A percentile compares a stretch with the other conserved stretches of the same genome.
These are phyloP conservation scores for Ophiocordyceps camponoti-saundersi DNA, from an alignment of 2,329 filamentous ascomycete genomes.

Conservation along the genomic window DNA sequence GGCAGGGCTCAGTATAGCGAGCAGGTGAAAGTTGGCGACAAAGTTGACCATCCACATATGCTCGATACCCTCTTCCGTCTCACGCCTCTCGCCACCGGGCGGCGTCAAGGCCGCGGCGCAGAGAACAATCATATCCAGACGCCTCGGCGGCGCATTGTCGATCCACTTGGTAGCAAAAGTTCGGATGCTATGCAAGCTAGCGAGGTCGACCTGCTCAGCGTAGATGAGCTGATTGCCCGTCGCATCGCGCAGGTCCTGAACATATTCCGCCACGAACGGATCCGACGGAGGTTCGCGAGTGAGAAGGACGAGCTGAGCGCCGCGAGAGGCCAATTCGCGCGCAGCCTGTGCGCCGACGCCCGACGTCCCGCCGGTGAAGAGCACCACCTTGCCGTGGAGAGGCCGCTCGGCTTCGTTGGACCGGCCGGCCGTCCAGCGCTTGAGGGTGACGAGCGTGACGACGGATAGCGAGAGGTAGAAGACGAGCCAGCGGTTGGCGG, in stretches of 20 bases:
- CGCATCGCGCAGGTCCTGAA: constrained; percentile 65
- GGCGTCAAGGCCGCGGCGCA: constrained; percentile 68
- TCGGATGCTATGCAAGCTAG: constrained; percentile 77
- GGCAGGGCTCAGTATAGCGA: constrained; percentile 81
- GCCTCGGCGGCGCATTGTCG: constrained; percentile 76
- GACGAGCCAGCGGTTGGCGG: constrained; percentile 24
- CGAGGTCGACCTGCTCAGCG: constrained; percentile 83
- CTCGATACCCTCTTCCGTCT: constrained; percentile 69
- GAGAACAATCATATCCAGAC: constrained; percentile 80
- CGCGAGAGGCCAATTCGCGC: constrained; percentile 57
- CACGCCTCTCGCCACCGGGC: constrained; percentile 37
- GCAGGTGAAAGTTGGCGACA: constrained; percentile 84
- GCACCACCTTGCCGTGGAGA: constrained; percentile 85
- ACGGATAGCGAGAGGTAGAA: constrained; percentile 19
- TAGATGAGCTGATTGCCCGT: constrained; percentile 82
- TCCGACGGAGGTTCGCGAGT: constrained; percentile 70
- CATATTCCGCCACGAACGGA: constrained; percentile 80
- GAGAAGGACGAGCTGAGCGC: constrained; percentile 80
- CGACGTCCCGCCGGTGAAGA: constrained; percentile 89
- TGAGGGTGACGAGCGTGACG: constrained; percentile 31
- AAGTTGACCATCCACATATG: constrained; percentile 91
- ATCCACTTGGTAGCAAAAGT: constrained; percentile 96
- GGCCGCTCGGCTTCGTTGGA: constrained; percentile 59
- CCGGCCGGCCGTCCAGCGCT: constrained; percentile 63
- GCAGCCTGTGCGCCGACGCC: constrained; percentile 73